phyloP scores from a whole-genome alignment of 192 early-diverging fungal genomes.

The Rhizophagus prolifer region DNA sequence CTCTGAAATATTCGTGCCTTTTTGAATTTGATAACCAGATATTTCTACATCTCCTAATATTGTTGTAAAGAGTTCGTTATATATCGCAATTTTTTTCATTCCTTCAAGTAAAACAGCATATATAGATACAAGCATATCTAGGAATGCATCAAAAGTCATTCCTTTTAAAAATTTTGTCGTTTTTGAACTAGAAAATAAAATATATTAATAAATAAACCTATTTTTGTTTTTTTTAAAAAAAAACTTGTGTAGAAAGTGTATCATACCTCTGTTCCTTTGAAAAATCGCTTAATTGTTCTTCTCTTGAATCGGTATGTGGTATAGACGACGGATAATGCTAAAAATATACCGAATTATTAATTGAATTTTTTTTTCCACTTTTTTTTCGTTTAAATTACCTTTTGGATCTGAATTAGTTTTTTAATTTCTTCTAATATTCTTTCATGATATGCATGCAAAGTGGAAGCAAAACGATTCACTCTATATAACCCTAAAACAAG shows the following conservation, averaged over 20 bases:
- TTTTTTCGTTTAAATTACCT: constrained; percentile 41
- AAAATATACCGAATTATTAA: constrained; percentile 5
- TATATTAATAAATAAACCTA: constrained; percentile 8
- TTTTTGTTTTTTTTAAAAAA: background rate
- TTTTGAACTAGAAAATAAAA: constrained; percentile 42
- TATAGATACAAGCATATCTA: constrained; percentile 71
- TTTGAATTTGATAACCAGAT: constrained; percentile 34
- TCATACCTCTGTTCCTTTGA: constrained; percentile 1
- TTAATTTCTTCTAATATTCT: constrained; percentile 74
- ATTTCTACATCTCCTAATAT: constrained; percentile 64
- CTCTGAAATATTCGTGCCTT: constrained; percentile 33
- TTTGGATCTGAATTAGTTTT: constrained; percentile 74
- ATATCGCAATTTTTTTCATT: constrained; percentile 68
- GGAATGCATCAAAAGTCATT: constrained; percentile 87
- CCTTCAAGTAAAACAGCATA: constrained; percentile 73
- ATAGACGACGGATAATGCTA: constrained; percentile 12
- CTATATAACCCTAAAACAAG: constrained; percentile 76
- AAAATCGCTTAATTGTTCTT: background rate
- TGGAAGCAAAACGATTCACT: constrained; percentile 63
- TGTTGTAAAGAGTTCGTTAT: constrained; percentile 66
- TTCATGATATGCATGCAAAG: constrained; percentile 80
- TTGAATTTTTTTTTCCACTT: background rate
- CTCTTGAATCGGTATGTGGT: background rate
- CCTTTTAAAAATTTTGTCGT: constrained; percentile 67
- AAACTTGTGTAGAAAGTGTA: background rate